A percentile compares a stretch with the other conserved stretches of the same genome.
Evolutionary conservation across 2,329 filamentous ascomycete genomes (phyloP).

Genomic region (Fusarium sp.): DNA sequence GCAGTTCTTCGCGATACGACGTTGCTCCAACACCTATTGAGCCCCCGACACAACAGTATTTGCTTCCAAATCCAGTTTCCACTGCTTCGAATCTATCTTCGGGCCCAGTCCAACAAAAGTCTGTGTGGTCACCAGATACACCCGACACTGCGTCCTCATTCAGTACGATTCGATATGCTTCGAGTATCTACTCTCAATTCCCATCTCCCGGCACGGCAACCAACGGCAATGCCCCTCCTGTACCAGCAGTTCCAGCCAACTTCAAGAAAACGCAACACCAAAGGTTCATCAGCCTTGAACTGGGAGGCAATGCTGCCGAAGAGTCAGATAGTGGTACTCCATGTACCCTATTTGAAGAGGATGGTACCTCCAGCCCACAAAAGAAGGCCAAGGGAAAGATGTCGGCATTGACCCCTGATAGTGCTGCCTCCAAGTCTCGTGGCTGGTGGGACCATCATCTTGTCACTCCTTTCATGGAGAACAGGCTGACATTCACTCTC

Average conservation of each 20-base stretch:
- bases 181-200: constrained; percentile 74
- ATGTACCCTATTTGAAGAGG: constrained; percentile 80
- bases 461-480: constrained; percentile 76
- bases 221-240: constrained; percentile 67
- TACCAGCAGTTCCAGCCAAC: constrained; percentile 69
- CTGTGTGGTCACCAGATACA: constrained; percentile 75
- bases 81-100: constrained; percentile 33
- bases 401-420: constrained; percentile 59
- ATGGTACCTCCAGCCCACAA: constrained; percentile 63
- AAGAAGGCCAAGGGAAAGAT: constrained; percentile 59
- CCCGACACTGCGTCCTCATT: constrained; percentile 65
- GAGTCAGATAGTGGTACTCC: constrained; percentile 71
- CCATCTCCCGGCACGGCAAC: constrained; percentile 56
- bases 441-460: constrained; percentile 87
- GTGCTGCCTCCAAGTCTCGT: constrained; percentile 71
- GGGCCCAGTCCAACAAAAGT: constrained; percentile 57
- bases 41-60: constrained; percentile 18
- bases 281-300: constrained; percentile 57
- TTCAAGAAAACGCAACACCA: constrained; percentile 56
- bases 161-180: constrained; percentile 62
- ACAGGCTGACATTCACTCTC: constrained; percentile 59
- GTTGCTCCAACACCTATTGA: constrained; percentile 55
- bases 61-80: constrained; percentile 17
- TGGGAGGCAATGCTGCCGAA: constrained; percentile 52
- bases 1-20: constrained; percentile 61